Base-by-base conservation (phyloP, 495 filamentous ascomycete genomes). In the Podospora pseudocomata region DNA sequence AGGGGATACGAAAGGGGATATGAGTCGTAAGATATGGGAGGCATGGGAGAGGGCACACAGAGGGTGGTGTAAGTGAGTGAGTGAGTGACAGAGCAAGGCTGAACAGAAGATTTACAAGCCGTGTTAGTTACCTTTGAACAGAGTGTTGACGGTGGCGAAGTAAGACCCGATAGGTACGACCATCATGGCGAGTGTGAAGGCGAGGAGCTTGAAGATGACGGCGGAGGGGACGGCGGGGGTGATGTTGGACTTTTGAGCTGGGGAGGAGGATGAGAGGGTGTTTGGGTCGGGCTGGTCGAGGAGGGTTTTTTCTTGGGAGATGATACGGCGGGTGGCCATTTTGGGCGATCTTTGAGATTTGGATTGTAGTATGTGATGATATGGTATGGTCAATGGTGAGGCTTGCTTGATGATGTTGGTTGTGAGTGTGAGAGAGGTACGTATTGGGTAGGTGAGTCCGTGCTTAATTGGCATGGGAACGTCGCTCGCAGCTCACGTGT, bases 111-210 rank as follows among this genome's bases (percentile, higher is more conserved):
- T 23, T 23, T 23, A 23, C 2, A 23, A 23, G 23, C 23, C 23
- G 1, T 1, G 23, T 23, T 23, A 23, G 23, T 23, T 77, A 96
- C 94, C 94, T 70, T 80, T 81, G 78, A 97, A 97, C 11, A 97
- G 75, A 1, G 79, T 86, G 72, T 92, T 86, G 20, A 95, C 80
- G 0, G 91, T 91, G 55, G 93, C 62, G 77, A 93, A 99, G 79
- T 98, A 99, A 59, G 89, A 90, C 30, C 90, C 89, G 68, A 99
- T 89, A 30, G 95, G 95, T 39, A 88, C 80, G 4, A 87, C 84
- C 57, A 97, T 85, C 95, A 99, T 98, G 70, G 92, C 95, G 16
- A 92, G 82, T 6, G 94, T 95, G 80, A 97, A 97, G 65, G 86
- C 88, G 7, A 97, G 83, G 7, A 99, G 86, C 79, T 97, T 98